Percentiles rank a stretch among this genome's conserved stretches.
phyloP scores from a whole-genome alignment of 139 green algal species.

The Chlorella sp. region DNA sequence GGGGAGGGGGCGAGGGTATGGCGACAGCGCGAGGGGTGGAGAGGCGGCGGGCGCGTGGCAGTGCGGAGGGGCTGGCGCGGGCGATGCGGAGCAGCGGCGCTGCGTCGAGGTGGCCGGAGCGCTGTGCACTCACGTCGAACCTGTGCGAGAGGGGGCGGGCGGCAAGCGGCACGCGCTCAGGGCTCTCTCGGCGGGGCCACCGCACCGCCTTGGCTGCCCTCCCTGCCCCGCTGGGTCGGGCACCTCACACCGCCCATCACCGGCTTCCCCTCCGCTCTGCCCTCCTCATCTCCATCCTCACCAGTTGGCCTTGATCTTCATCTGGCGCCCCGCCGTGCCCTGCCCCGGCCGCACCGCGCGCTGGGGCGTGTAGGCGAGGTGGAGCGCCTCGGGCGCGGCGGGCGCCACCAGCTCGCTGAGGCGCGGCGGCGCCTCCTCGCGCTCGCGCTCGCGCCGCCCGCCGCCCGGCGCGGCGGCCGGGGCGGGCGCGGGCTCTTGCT shows the following conservation, averaged over 20 bases:
- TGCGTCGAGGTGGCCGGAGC: too few relatives aligned
- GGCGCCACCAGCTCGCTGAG: too few relatives aligned
- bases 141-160: neutral
- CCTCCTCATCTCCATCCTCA: conserved; percentile 15
- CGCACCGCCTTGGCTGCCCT: neutral
- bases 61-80: too few relatives aligned
- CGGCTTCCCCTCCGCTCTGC: neutral
- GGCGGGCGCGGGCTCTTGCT: neutral
- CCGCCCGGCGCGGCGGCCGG: too few relatives aligned
- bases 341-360: conserved; percentile 16
- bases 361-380: conserved; percentile 25
- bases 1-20: too few relatives aligned
- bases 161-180: neutral
- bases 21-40: too few relatives aligned
- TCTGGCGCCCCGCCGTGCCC: conserved; percentile 2
- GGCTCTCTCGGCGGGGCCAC: neutral
- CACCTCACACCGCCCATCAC: neutral
- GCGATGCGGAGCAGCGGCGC: too few relatives aligned
- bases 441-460: too few relatives aligned
- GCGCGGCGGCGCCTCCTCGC: neutral
- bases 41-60: too few relatives aligned
- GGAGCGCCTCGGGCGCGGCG: too few relatives aligned
- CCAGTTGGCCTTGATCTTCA: conserved; percentile 33
- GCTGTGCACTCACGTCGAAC: too few relatives aligned
- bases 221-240: neutral